A percentile compares a stretch with the other conserved stretches of the same genome.
phyloP scores from a whole-genome alignment of 2,329 filamentous ascomycete genomes.

The Fusarium subtropicale region DNA sequence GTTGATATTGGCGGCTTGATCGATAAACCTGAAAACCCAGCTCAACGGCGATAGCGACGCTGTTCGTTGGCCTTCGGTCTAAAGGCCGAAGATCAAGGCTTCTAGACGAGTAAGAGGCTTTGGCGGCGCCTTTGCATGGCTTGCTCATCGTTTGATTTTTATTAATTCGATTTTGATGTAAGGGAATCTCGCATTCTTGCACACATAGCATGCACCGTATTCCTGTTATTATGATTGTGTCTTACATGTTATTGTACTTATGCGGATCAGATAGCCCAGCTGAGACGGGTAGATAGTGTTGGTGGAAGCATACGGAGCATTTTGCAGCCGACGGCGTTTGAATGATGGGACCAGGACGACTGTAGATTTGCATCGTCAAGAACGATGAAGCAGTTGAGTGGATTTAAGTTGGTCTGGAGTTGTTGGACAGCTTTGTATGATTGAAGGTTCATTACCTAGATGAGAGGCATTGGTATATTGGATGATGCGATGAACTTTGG shows the following conservation, averaged over 20 bases:
- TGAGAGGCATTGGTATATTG: background rate
- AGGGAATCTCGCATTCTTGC: slow-evolving; percentile 8
- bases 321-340: slow-evolving; percentile 41
- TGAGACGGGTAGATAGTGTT: slow-evolving; percentile 17
- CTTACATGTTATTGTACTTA: slow-evolving; percentile 19
- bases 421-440: slow-evolving; percentile 21
- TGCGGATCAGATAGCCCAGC: slow-evolving; percentile 18
- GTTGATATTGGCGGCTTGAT: slow-evolving; percentile 73
- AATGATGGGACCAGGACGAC: slow-evolving; percentile 14
- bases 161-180: slow-evolving; percentile 20
- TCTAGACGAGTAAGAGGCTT: background rate
- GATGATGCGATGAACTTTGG: slow-evolving; percentile 4
- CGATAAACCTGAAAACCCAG: slow-evolving; percentile 63
- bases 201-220: slow-evolving; percentile 23
- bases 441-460: background rate
- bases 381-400: slow-evolving; percentile 9
- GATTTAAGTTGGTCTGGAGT: background rate
- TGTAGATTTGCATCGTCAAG: slow-evolving; percentile 21
- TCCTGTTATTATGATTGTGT: slow-evolving; percentile 15
- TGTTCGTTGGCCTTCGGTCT: slow-evolving; percentile 37
- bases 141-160: slow-evolving; percentile 35
- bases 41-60: slow-evolving; percentile 43
- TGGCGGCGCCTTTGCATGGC: background rate
- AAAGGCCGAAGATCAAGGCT: slow-evolving; percentile 7
- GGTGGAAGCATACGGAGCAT: slow-evolving; percentile 29